Evolutionary conservation across 139 green algal genomes (phyloP).

Genomic region (Penium margaritaceum): DNA sequence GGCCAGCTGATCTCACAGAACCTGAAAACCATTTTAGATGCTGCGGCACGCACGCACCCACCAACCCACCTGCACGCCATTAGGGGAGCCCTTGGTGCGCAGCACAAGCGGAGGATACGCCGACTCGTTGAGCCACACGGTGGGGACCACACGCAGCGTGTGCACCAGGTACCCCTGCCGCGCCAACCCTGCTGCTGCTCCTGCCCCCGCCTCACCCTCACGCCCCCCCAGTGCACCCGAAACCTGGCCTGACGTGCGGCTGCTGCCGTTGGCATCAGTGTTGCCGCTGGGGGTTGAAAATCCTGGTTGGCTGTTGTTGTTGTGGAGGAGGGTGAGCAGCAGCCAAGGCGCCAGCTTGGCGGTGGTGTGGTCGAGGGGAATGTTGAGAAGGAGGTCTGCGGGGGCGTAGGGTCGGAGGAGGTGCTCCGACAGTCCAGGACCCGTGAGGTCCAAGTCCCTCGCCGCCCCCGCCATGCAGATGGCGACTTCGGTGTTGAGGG

Average conservation of each 20-base stretch:
- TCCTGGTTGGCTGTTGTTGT: too few relatives aligned
- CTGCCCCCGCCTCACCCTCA: too few relatives aligned
- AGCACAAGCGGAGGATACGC: neutral
- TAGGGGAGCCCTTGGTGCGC: neutral
- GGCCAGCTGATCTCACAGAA: too few relatives aligned
- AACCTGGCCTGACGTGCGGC: too few relatives aligned
- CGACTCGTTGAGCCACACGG: neutral
- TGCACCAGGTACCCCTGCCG: too few relatives aligned
- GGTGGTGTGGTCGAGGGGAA: conserved; percentile 26
- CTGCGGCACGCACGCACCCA: neutral
- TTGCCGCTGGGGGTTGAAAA: too few relatives aligned
- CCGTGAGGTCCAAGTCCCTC: conserved; percentile 34
- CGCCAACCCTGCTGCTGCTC: too few relatives aligned
- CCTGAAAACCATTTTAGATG: too few relatives aligned
- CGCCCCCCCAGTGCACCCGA: too few relatives aligned
- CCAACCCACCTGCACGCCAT: conserved; percentile 10
- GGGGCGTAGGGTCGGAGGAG: conserved; percentile 15
- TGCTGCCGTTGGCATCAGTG: too few relatives aligned
- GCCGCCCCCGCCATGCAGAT: conserved; percentile 36
- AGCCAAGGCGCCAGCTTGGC: conserved; percentile 30
- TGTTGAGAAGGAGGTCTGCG: conserved; percentile 31
- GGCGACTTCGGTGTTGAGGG: too few relatives aligned
- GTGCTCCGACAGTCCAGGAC: conserved; percentile 12
- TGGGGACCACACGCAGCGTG: conserved; percentile 7
- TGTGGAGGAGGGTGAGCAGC: neutral